These are phyloP conservation scores for Rauvolfia tetraphylla DNA, from an alignment of 257 asterid genomes.

Conservation along the genomic window DNA sequence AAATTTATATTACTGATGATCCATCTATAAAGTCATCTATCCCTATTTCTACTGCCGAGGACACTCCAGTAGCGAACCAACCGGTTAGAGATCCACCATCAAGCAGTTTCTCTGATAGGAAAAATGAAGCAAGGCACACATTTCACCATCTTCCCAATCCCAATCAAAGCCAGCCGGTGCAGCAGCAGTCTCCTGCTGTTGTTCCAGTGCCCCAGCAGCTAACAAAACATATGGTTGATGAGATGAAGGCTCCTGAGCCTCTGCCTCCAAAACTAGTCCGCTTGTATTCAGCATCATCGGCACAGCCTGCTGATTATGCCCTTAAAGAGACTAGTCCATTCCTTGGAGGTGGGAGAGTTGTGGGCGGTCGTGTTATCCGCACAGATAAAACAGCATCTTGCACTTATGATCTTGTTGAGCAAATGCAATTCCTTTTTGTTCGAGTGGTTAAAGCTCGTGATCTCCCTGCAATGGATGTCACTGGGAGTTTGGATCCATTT, in stretches of 20 bases:
- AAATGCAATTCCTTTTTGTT: slow-evolving; percentile 83
- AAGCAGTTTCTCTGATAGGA: slow-evolving; percentile 25
- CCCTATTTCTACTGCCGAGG: slow-evolving; percentile 38
- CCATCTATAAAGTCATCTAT: slow-evolving; percentile 60
- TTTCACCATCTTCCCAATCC: slow-evolving; percentile 73
- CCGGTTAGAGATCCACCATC: slow-evolving; percentile 21
- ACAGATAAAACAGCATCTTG: slow-evolving; percentile 47
- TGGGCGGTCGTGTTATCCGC: slow-evolving; percentile 80
- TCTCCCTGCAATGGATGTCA: slow-evolving; percentile 77
- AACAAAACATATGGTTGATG: slow-evolving; percentile 49
- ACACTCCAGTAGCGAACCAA: slow-evolving; percentile 28
- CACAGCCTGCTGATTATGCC: slow-evolving; percentile 73
- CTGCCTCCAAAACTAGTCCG: slow-evolving; percentile 64
- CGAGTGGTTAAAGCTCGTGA: slow-evolving; percentile 93
- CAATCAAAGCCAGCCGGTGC: slow-evolving; percentile 35
- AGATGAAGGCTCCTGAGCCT: slow-evolving; percentile 76
- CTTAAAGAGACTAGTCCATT: slow-evolving; percentile 89
- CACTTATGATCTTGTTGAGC: slow-evolving; percentile 88
- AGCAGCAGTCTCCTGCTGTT: slow-evolving; percentile 30
- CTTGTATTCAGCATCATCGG: slow-evolving; percentile 57
- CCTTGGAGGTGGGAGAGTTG: slow-evolving; percentile 83
- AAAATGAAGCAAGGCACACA: slow-evolving; percentile 57
- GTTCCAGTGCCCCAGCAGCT: slow-evolving; percentile 36
- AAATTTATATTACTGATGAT: slow-evolving; percentile 73
- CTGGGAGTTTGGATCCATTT: slow-evolving; percentile 81